Evolutionary conservation across 371 early-diverging fungal genomes (phyloP), one percentile per base, ranked within the genome.

Genomic region (Mortierella polycephala): DNA sequence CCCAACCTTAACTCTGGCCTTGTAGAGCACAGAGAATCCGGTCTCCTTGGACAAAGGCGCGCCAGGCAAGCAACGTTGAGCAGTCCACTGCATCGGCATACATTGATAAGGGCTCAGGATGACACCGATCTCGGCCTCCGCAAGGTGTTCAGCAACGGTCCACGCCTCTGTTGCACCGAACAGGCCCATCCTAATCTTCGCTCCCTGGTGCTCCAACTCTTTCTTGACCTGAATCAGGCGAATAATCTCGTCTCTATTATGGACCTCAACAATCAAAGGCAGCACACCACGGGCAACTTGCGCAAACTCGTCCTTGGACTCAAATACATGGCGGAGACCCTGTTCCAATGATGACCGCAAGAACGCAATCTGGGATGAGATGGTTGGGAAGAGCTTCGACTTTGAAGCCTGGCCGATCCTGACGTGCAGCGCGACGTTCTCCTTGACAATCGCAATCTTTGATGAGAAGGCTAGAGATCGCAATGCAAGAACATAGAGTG

Each of bases 201-300:
- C 83, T 20, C 85, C 85, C 10, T 87, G 62, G 4, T 75, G 77
- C 21, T 85, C 67, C 41, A 83, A 71, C 1, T 81, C 58, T 23
- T 85, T 64, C 73, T 91, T 91, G 39, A 94, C 76, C 10, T 70
- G 74, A 40, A 93, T 85, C 3, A 93, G 11, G n/a, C 89, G 84
- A 18, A 89, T 84, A 60, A 93, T 93, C 72, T 92, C 92, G 73
- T 91, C 92, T 62, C 90, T 88, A 75, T 88, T 90, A 44, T 93
- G 63, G 12, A 86, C 87, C 39, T 83, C 65, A 12, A 89, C 80
- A 5, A 91, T 83, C 5, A 90, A 81, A 18, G 93, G 91, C 12
- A 93, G 81, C 45, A 87, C 83, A 42, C 95, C 94, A 10, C 74
- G 71, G 5, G 85, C 85, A 37, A 87, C 92, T 40, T 49, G 57